Base-by-base conservation (phyloP, 139 green algal species). In the Chlamydomonas sphaeroides region DNA sequence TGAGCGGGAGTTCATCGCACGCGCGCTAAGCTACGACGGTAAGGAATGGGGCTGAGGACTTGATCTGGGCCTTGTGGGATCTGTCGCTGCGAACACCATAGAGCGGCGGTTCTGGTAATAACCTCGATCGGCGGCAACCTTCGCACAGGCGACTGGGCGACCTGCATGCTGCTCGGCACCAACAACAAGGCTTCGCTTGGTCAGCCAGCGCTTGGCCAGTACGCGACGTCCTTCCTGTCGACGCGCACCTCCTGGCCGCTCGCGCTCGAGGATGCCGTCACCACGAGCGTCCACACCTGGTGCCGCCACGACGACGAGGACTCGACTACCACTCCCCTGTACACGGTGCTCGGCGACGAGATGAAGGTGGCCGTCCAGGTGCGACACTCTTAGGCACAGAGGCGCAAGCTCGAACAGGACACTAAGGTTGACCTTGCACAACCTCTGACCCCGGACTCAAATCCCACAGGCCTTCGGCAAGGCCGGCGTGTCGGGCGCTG, bases 381-480 rank as follows among this genome's bases (percentile, higher is more conserved):
- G 35, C 10, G 65, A 5, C 62, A 17, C n/a, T 68, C 45, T 53
- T 10, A 14, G 45, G 11, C 10, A 21, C 10, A 53, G 45, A 10
- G 10, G 45, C 45, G 45, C 45, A 21, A 21, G 10, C 45, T 53
- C 14, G 10, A 14, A 53, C 11, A 14, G 11, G 45, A 21, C 14
- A 10, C 45, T 21, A 14, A 53, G 45, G 10, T 10, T 21, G 10
- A 53, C 10, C 14, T 14, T 53, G 11, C 10, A 21, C 45, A 10
- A 21, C 45, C 45, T 53, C 45, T 53, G 11, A 10, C 45, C 14
- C 45, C 45, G 45, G 10, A 10, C 45, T 14, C 51, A 28, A 10
- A 6, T 61, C 15, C 32, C 32, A 14, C 61, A 80, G 74, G 74
- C 59, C 32, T 80, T 80, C 30, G 59, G 57, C 30, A 70, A 70